Evolutionary conservation across 768 basidiomycete species (phyloP), one percentile per base, ranked within the genome.

Genomic region (Leccinum boreale): DNA sequence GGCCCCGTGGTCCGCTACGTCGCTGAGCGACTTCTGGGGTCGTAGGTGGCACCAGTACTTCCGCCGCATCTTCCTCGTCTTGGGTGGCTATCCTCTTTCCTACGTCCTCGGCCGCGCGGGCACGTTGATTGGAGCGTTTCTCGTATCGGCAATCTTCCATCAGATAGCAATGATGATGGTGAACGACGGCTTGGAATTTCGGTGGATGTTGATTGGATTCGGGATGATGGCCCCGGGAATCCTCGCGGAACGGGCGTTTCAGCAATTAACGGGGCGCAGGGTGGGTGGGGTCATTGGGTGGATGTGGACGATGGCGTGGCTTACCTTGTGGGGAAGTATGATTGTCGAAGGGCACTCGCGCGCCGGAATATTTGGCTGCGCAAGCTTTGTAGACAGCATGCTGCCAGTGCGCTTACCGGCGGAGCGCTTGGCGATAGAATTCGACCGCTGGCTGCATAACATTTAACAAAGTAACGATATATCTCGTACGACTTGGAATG

Each of bases 101-200:
- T 58, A 68, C 29, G 42, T 85, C 11, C 62, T 81, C 17, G 85
- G 86, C 3, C 77, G 79, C 8, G 53, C 66, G 1, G 84, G 81
- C 2, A 73, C 70, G 1, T 70, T 87, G 3, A 42, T 88, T 2
- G 85, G 85, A 9, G 77, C 78, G 5, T 89, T 88, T 65, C 58
- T 81, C 1, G 65, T 79, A 4, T 89, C 87, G 0, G 85, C 76
- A 2, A 35, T 85, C 9, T 65, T 87, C 15, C 88, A 89, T 58
- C 74, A 82, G 55, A 47, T 79, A 8, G 78, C 78, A 5, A 47
- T 82, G 50, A 81, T 80, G 77, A 77, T 79, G 1, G 73, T 84
- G 75, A 78, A 80, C 2, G 66, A 71, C 8, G 79, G 77, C 6
- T 70, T 74, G 1, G 81, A 85, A 28, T 72, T 79, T n/a, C 53